Base-by-base conservation (phyloP, 2,329 filamentous ascomycete species). In the Chrysoporthe cubensis region DNA sequence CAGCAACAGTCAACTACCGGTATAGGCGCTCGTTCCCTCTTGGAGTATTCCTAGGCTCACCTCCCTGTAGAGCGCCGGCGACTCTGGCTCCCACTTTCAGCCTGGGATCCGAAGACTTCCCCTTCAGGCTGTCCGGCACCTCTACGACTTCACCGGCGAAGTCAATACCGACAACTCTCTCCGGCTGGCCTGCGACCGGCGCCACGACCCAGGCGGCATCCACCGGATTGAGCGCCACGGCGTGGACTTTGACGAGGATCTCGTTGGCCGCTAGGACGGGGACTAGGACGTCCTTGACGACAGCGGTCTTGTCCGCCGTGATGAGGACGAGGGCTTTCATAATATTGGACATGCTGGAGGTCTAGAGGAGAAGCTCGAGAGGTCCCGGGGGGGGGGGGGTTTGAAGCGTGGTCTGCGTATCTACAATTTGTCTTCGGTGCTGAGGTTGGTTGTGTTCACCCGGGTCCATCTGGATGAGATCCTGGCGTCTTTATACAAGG, bases 51-150 rank as follows among this genome's bases (percentile, higher is more conserved):
- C 11, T 21, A 34, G 50, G 13, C 50, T 40, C 40, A 21, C 54
- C 54, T 57, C 54, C 81, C 64, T 83, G 80, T 0, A 81, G 71
- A 44, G 81, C 82, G 0, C 80, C 80, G 4, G 80, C 74, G 0
- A 82, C 79, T 4, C 75, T 72, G 1, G 73, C 44, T 4, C 79
- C 80, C 3, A 62, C 5, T 32, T 26, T 40, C 40, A 63, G 46
- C 34, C 43, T 63, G 4, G 43, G 34, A 18, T 57, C 54, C 13
- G 34, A 57, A 57, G 54, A 40, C 1, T 21, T 4, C 50, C 18
- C 32, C 54, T 8, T 14, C 34, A 57, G 32, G 26, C 34, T 13
- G 6, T 40, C 43, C 3, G 63, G 70, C 4, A 72, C 63, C 11
- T 70, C 65, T 0, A 74, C 70, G n/a, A 82, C 70, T 0, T 71